Conservation (phyloP, 1,284 basidiomycete species). For the Puccinia triticina region DNA sequence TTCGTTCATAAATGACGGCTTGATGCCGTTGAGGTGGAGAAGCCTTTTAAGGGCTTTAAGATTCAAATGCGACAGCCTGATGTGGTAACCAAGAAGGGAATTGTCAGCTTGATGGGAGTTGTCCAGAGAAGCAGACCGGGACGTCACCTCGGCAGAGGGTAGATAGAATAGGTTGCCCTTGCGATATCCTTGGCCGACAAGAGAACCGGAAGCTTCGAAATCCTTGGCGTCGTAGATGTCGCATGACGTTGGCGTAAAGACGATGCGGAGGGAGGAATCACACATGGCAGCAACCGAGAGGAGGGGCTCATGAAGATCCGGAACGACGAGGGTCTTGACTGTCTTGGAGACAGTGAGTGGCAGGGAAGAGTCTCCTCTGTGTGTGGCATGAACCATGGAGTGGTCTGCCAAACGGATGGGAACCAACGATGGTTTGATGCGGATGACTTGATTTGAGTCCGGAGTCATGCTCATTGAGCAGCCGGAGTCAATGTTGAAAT, state of each 20-base stretch:
- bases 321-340: neutral
- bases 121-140: neutral
- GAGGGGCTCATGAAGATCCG: neutral
- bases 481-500: neutral
- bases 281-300: neutral
- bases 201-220: neutral
- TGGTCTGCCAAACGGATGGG: neutral
- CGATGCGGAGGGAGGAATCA: neutral
- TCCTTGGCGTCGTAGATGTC: neutral
- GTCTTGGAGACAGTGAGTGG: neutral
- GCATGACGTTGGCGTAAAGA: neutral
- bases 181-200: neutral
- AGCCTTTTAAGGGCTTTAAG: constrained; percentile 16
- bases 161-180: neutral
- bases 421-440: no score
- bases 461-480: neutral
- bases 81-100: constrained; percentile 4
- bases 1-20: neutral
- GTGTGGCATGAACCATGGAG: neutral
- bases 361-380: neutral
- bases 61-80: neutral
- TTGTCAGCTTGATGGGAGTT: neutral
- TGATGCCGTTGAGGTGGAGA: neutral
- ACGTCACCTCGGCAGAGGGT: neutral
- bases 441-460: neutral